Conservation (phyloP, 768 basidiomycete species). For the Trametes gibbosa region DNA sequence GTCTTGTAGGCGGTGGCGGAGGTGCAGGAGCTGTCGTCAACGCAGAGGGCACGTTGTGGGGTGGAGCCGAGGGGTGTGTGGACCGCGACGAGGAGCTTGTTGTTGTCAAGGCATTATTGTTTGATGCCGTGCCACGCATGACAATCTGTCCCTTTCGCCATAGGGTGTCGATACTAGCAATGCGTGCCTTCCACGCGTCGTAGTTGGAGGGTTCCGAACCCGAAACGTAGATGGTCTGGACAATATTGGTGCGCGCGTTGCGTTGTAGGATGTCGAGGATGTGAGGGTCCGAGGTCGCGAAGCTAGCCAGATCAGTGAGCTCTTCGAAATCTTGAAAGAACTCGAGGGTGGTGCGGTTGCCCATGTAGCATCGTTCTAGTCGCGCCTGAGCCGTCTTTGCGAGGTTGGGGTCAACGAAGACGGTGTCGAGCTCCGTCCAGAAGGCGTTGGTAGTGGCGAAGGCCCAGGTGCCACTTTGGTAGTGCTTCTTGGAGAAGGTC, state of each 20-base stretch:
- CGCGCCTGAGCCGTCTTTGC: background rate
- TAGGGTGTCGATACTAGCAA: background rate
- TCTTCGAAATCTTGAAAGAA: slow-evolving; percentile 8
- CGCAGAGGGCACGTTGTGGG: background rate
- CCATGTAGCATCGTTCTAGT: background rate
- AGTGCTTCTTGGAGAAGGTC: slow-evolving; percentile 1
- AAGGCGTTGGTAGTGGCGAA: background rate
- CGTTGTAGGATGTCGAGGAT: background rate
- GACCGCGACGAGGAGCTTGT: background rate
- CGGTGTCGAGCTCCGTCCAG: background rate
- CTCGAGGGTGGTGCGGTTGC: background rate
- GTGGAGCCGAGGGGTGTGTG: background rate
- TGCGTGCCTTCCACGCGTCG: background rate
- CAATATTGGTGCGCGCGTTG: too few species aligned
- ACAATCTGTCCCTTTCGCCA: too few species aligned
- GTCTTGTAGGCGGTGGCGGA: background rate
- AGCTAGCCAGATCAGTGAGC: background rate
- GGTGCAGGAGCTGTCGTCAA: background rate
- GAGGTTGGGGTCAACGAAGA: too few species aligned
- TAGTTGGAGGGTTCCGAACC: background rate
- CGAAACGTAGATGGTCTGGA: too few species aligned
- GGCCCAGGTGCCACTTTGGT: background rate
- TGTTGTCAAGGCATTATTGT: too few species aligned
- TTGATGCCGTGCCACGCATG: background rate
- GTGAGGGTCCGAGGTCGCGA: background rate